These are phyloP conservation scores for Oidiodendron maius DNA, from an alignment of 495 filamentous ascomycete species.

Conservation along the genomic window DNA sequence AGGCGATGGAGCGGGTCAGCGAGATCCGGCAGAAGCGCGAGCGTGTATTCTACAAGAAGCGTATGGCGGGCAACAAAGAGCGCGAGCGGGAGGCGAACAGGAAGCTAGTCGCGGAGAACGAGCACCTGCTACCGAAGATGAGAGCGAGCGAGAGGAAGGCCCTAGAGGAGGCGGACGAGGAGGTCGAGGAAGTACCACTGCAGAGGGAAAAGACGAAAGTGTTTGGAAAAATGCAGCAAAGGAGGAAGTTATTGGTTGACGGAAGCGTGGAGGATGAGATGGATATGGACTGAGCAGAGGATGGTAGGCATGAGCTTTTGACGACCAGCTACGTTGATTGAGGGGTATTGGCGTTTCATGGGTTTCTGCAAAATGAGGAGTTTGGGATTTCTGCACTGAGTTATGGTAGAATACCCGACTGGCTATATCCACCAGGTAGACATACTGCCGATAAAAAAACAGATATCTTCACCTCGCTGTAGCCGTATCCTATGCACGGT, in stretches of 20 bases:
- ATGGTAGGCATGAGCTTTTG: neutral
- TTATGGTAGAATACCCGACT: too few relatives aligned
- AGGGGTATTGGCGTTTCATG: constrained; percentile 17
- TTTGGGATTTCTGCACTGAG: too few relatives aligned
- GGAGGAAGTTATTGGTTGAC: constrained; percentile 57
- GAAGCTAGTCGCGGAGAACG: constrained; percentile 85
- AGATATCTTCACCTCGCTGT: constrained; percentile 15
- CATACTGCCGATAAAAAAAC: too few relatives aligned
- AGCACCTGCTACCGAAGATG: constrained; percentile 72
- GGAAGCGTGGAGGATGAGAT: constrained; percentile 57
- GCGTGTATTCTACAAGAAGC: constrained; percentile 83
- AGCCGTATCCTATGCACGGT: constrained; percentile 14
- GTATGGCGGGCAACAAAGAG: constrained; percentile 85
- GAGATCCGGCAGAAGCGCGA: constrained; percentile 83
- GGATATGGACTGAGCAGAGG: constrained; percentile 69
- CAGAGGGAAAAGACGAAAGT: constrained; percentile 40
- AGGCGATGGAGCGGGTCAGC: constrained; percentile 83
- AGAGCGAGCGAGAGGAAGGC: constrained; percentile 49
- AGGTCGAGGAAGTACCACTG: constrained; percentile 43
- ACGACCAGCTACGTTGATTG: neutral
- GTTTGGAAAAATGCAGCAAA: constrained; percentile 53
- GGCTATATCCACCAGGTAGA: too few relatives aligned
- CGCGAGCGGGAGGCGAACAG: constrained; percentile 69
- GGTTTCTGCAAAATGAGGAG: constrained; percentile 15
- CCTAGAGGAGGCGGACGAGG: constrained; percentile 41